A percentile compares a stretch with the other conserved stretches of the same genome.
phyloP scores from a whole-genome alignment of 1,139 yeast species.

The Taiozyma sp. region DNA sequence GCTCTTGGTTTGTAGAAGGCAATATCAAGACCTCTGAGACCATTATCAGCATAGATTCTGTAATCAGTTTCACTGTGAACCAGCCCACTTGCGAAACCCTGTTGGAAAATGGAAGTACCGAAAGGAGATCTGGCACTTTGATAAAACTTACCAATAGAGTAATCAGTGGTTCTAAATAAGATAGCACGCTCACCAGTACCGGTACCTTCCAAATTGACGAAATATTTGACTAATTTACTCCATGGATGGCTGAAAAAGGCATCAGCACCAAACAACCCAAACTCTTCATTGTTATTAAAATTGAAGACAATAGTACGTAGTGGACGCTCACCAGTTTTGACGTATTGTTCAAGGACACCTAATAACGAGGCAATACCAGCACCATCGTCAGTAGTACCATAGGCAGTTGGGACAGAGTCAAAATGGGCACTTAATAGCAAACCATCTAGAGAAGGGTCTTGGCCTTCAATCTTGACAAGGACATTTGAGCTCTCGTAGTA shows the following conservation, averaged over 20 bases:
- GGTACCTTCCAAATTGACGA: constrained; percentile 90
- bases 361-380: constrained; percentile 84
- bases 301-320: constrained; percentile 72
- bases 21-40: constrained; percentile 79
- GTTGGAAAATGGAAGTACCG: constrained; percentile 75
- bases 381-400: constrained; percentile 92
- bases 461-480: constrained; percentile 67
- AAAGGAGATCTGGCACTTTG: constrained; percentile 52
- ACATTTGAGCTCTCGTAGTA: constrained; percentile 82
- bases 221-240: constrained; percentile 57
- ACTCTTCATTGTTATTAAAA: constrained; percentile 88
- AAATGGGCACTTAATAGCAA: constrained; percentile 79
- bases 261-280: constrained; percentile 81
- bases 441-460: constrained; percentile 53
- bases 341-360: constrained; percentile 56
- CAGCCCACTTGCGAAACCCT: constrained; percentile 72
- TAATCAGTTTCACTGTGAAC: constrained; percentile 85
- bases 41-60: constrained; percentile 60
- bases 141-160: constrained; percentile 60
- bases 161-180: constrained; percentile 79
- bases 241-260: constrained; percentile 75
- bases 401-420: constrained; percentile 85
- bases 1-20: constrained; percentile 77
- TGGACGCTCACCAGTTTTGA: constrained; percentile 42
- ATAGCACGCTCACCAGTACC: constrained; percentile 92